Evolutionary conservation across 805 yeast genomes (phyloP), one percentile per base, ranked within the genome.

Genomic region (Candida lessepsii): DNA sequence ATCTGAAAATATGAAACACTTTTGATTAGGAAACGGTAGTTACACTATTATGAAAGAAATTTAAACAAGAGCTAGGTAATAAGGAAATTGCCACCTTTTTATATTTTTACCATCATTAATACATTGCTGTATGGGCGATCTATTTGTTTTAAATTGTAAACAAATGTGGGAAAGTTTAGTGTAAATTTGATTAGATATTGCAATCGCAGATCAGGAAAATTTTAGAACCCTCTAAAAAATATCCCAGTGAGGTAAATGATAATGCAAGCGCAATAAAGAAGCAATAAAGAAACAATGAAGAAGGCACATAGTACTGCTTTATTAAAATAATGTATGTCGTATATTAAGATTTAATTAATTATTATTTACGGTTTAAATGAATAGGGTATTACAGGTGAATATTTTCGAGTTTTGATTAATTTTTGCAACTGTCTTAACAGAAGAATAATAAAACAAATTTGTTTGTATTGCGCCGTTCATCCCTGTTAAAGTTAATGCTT

Each of bases 151-250:
- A n/a, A n/a, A n/a, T n/a, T n/a, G n/a, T n/a, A n/a, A n/a, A n/a
- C n/a, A n/a, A n/a, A n/a, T n/a, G n/a, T n/a, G n/a, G n/a, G n/a
- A n/a, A n/a, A n/a, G n/a, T n/a, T n/a, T n/a, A n/a, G n/a, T n/a
- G n/a, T n/a, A n/a, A 3, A 21, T 32, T 32, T 32, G 27, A 32
- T 32, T 20, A 9, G 19, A 16, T 32, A 13, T 19, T 32, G 23
- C 35, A 21, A 15, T 32, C 35, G 35, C 35, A 23, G 7, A 18
- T 20, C 27, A 20, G 35, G 35, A 32, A 32, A 32, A 21, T 18
- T 9, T 19, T 21, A 9, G 35, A 32, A 21, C 13, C 35, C 35
- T 17, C 9, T 4, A 14, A 9, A 16, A 28, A 16, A 28, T 24
- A 8, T 11, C n/a, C 8, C 8, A 20, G 23, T n/a, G 23, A 6